Conservation (phyloP, 2,329 filamentous ascomycete species). For the Diaporthe amygdali region DNA sequence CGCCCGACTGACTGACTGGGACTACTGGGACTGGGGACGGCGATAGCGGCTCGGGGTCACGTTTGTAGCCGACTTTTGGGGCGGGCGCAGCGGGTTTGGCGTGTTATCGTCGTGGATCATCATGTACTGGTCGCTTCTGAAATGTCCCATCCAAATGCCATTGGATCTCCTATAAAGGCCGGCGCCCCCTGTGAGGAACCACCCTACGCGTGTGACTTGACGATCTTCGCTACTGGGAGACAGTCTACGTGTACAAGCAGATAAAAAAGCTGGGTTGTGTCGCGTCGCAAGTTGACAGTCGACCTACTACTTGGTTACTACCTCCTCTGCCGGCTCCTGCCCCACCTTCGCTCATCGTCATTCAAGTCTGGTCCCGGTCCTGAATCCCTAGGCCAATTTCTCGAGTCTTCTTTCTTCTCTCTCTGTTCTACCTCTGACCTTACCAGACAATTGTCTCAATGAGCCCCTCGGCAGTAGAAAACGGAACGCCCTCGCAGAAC, state of each 20-base stretch:
- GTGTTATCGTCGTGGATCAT: constrained; percentile 3
- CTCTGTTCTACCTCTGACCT: background rate
- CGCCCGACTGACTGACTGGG: background rate
- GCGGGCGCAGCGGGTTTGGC: too few relatives aligned
- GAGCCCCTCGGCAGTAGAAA: constrained; percentile 9
- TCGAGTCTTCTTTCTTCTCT: background rate
- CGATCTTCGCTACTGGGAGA: background rate
- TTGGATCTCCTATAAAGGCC: background rate
- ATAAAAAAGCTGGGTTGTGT: background rate
- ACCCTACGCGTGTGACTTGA: background rate
- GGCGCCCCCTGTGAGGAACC: background rate
- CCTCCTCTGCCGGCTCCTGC: constrained; percentile 11
- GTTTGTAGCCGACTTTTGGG: background rate
- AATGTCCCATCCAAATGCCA: background rate
- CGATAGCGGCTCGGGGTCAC: constrained; percentile 12
- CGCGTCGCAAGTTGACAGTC: constrained; percentile 22
- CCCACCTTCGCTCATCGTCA: constrained; percentile 17
- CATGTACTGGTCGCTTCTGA: background rate
- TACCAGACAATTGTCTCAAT: background rate
- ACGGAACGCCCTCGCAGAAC: constrained; percentile 30
- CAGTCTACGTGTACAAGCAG: background rate
- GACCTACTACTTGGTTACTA: constrained; percentile 5
- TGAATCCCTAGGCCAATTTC: background rate
- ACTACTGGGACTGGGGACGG: background rate
- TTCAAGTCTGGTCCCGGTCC: background rate